Evolutionary conservation across 495 filamentous ascomycete genomes (phyloP), one percentile per base, ranked within the genome.

Genomic region (Letharia columbiana): DNA sequence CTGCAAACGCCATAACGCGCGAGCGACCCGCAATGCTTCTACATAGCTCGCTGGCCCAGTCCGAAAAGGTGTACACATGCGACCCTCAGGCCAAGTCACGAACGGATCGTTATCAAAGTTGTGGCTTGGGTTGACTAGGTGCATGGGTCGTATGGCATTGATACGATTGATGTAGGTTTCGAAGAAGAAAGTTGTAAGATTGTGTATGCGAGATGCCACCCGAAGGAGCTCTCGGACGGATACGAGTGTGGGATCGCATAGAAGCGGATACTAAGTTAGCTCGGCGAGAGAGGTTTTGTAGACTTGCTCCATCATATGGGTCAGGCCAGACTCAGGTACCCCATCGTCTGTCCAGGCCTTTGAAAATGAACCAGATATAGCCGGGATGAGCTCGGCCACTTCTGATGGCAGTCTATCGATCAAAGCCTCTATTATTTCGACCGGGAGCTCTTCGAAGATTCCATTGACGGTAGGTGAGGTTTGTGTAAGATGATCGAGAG

Each of bases 1-100:
- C 37, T 66, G 63, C 17, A 66, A 35, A 23, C 63, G 49, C 67
- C 63, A 52, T 20, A 59, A 31, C 35, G 67, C 63, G 42, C 63
- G 35, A 35, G 44, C 11, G 35, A 64, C 50, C 13, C 67, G 23
- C 31, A 49, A 35, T 33, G 23, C 64, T 52, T 59, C 60, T 2
- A 33, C 39, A 39, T 40, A 59, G 60, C 40, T 66, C 11, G 31
- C 57, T 6, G 49, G 45, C 11, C 63, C 49, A 1, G 3, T 59
- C 41, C 63, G 60, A 45, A 28, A n/a, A 42, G 52, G 60, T 20
- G 52, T 50, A 44, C 58, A 59, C 10, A 40, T 41, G 28, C 17
- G 37, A 15, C 63, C 63, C 42, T 66, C 39, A 4, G 49, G 59
- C 39, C 66, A 31, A 31, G 62, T 45, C 11, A 28, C n/a, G 15